These are phyloP conservation scores for Symbiodinium natans DNA, from an alignment of 73 alveolate genomes.

Conservation along the genomic window DNA sequence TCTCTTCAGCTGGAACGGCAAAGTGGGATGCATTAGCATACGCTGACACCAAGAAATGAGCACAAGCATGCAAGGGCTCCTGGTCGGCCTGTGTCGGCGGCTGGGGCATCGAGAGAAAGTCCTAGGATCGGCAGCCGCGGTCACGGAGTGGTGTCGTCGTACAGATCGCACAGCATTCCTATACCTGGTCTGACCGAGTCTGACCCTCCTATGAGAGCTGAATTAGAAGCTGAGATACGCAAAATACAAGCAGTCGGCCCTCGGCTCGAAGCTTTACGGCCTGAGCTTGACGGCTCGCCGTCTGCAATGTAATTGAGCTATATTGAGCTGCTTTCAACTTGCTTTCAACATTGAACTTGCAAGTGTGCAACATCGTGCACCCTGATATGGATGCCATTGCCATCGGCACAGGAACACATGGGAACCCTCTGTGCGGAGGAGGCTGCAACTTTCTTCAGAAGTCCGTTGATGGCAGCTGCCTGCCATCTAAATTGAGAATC, in stretches of 20 bases:
- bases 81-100: conserved; percentile 64
- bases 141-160: neutral
- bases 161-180: neutral
- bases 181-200: neutral
- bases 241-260: conserved; percentile 79
- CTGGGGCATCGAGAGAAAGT: conserved; percentile 80
- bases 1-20: too few species aligned
- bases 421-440: neutral
- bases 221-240: neutral
- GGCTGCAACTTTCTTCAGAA: conserved; percentile 31
- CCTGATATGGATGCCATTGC: too few species aligned
- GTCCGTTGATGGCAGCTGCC: conserved; percentile 50
- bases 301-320: too few species aligned
- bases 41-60: too few species aligned
- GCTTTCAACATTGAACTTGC: neutral
- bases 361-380: too few species aligned
- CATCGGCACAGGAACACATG: too few species aligned
- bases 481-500: neutral
- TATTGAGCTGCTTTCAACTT: neutral
- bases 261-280: conserved; percentile 88
- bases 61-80: too few species aligned
- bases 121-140: neutral
- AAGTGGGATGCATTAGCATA: too few species aligned
- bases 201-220: neutral
- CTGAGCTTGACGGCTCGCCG: neutral